phyloP scores from a whole-genome alignment of 345 rosid species.

The Dipteronia dyeriana region DNA sequence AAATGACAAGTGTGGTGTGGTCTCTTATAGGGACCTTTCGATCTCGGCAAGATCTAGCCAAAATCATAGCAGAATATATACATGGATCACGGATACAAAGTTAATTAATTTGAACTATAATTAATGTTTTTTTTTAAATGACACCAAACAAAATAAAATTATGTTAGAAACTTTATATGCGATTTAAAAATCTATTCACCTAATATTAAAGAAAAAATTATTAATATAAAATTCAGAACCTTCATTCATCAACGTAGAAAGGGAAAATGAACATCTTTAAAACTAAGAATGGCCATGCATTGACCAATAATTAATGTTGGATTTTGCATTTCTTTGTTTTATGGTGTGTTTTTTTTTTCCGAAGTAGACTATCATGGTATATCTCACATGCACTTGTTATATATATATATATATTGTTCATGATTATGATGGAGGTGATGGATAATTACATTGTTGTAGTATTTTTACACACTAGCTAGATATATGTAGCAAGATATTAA shows the following conservation, averaged over 20 bases:
- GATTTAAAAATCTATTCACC: no score
- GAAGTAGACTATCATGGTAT: background rate
- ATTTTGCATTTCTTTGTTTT: background rate
- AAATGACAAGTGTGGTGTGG: conserved; percentile 27
- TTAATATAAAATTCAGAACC: no score
- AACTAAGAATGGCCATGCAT: no score
- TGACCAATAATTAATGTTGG: background rate
- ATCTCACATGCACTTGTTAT: conserved; percentile 9
- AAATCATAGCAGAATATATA: conserved; percentile 17
- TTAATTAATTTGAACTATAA: no score
- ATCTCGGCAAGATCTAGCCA: conserved; percentile 31
- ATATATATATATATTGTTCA: background rate
- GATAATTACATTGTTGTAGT: background rate
- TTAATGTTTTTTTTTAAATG: no score
- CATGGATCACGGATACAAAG: background rate
- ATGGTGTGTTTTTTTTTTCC: background rate
- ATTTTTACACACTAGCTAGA: no score
- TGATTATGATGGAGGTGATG: background rate
- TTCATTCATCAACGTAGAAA: no score
- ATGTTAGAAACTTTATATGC: no score
- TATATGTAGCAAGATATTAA: background rate
- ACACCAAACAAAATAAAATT: no score
- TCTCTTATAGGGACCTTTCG: conserved; percentile 22
- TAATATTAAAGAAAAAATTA: no score
- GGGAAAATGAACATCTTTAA: no score